Base-by-base conservation (phyloP, 1,139 yeast species). In the Geotrichum australiense region DNA sequence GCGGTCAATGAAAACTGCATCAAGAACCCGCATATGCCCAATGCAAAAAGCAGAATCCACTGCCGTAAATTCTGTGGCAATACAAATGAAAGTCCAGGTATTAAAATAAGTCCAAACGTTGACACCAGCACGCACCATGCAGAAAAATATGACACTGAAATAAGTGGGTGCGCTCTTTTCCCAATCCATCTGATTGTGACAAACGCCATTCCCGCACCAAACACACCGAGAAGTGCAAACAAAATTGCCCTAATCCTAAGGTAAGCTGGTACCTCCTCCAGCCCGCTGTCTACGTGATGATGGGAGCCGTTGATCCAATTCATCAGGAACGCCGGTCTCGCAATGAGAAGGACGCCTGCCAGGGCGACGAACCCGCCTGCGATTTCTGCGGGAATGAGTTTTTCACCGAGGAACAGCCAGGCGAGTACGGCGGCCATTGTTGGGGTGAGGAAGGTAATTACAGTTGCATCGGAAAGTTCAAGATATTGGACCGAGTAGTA, bases 1-100 rank as follows among this genome's bases (percentile, higher is more conserved):
- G 86, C 78, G 0, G 96, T 84, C 43, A 84, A 63, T 23, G 80
- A 66, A 53, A 78, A 78, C 59, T 87, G 96, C 78, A 81, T 82
- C 43, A 79, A 62, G 59, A 87, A 87, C 0, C 96, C 96, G 35
- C 83, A 71, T 10, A 80, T 50, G 2, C 96, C 95, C 49, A 85
- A 71, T 23, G 73, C 59, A 1, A 65, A 44, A 49, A 87, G 72
- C 24, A 82, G 62, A 5, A 64, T 52, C 93, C 94, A 82, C 56
- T 85, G 91, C 50, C 66, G 65, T 1, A 53, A 32, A 20, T 74
- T 71, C 20, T 68, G 69, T 0, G 95, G 95, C 1, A 76, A 50
- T 38, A 69, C 76, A 58, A 85, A 79, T 22, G 46, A 41, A 45
- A 80, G 61, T 0, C 76, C 71, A 0, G 94, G 93, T 1, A 77